A percentile compares a stretch with the other conserved stretches of the same genome.
Evolutionary conservation across 2,329 filamentous ascomycete species (phyloP).

Genomic region (Pseudocercospora pini-densiflorae): DNA sequence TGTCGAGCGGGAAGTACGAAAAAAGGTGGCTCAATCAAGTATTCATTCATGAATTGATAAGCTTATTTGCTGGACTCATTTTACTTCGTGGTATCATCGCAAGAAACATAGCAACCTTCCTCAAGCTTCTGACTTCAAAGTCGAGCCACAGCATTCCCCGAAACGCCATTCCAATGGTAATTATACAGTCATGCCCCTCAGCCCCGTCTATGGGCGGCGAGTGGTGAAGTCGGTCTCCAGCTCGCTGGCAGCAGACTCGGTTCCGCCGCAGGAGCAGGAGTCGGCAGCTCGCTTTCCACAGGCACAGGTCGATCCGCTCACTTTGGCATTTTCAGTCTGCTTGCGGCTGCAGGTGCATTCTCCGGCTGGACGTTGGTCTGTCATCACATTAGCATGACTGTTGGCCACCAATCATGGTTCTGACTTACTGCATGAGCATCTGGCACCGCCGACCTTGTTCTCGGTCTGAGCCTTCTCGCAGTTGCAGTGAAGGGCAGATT

Average conservation of each 20-base stretch:
- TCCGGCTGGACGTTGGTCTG: slow-evolving; percentile 73
- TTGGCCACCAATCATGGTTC: neutral
- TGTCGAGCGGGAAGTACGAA: neutral
- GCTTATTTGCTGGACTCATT: neutral
- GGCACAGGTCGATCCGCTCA: slow-evolving; percentile 67
- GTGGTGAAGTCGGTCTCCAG: slow-evolving; percentile 29
- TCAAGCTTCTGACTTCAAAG: neutral
- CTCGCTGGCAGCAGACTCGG: slow-evolving; percentile 17
- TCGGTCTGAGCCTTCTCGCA: slow-evolving; percentile 78
- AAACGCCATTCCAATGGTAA: neutral
- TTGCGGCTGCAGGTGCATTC: slow-evolving; percentile 81
- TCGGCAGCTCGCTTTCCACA: slow-evolving; percentile 68
- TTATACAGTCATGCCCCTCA: neutral
- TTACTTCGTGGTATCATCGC: slow-evolving; percentile 1
- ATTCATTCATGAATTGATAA: neutral
- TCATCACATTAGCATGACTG: slow-evolving; percentile 2
- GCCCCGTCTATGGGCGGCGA: slow-evolving; percentile 7
- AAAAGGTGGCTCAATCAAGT: neutral
- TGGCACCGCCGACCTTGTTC: slow-evolving; percentile 72
- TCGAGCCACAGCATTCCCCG: neutral
- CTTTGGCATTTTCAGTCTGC: slow-evolving; percentile 68
- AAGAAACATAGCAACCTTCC: neutral
- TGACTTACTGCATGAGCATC: slow-evolving; percentile 77
- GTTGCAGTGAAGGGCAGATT: slow-evolving; percentile 82
- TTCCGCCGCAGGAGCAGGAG: slow-evolving; percentile 24